Base-by-base conservation (phyloP, 78 protist genomes). In the Creolimax fragrantissima region DNA sequence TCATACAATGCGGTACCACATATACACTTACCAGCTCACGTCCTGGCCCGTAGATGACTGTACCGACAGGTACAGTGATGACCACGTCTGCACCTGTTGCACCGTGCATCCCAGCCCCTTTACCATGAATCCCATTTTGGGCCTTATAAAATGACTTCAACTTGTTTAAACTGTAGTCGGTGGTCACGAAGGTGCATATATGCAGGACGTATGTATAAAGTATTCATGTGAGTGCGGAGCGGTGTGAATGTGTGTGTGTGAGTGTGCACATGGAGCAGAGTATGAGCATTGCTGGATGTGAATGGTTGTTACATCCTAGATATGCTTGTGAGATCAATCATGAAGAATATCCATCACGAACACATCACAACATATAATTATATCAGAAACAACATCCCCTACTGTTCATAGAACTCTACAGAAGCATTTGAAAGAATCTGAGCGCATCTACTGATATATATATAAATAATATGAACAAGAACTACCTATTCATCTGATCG, bases 161-260 rank as follows among this genome's bases (percentile, higher is more conserved):
- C 74, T 58, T 58, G 74, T 58, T 58, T 32, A 58, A 58, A 58
- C 74, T 58, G 24, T 24, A 17, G 74, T 24, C 74, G 1, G 39
- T 32, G 74, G 74, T 58, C 74, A 58, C 74, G 24, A 24, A 32
- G 24, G 74, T 58, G 74, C 74, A 58, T n/a, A n/a, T n/a, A n/a
- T n/a, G n/a, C n/a, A n/a, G n/a, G n/a, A n/a, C n/a, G n/a, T n/a
- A n/a, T n/a, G n/a, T n/a, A n/a, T n/a, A n/a, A n/a, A n/a, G n/a
- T n/a, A n/a, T n/a, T n/a, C n/a, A n/a, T n/a, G n/a, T n/a, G n/a
- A n/a, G n/a, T n/a, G n/a, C n/a, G n/a, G n/a, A n/a, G n/a, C n/a
- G n/a, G 85, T 81, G 85, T 81, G 85, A 4, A 41, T 81, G 85
- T 81, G 85, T 41, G 85, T 81, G 85, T 81, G 85, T 5, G 85